Evolutionary conservation across 495 filamentous ascomycete species (phyloP).

Genomic region (Rhizodiscina lignyota): DNA sequence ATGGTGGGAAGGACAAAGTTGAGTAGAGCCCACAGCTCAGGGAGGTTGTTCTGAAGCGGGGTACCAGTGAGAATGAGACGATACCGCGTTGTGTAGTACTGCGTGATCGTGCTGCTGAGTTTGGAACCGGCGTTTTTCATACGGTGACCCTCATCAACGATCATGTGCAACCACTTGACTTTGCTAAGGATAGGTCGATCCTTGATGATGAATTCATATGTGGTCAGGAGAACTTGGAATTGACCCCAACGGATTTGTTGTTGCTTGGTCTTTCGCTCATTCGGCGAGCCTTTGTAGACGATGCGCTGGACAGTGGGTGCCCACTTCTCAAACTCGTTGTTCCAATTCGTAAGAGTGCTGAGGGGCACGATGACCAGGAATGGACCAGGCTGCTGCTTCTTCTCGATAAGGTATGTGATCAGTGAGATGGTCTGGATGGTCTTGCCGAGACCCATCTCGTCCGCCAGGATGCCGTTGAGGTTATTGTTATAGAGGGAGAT

Average conservation of each 20-base stretch:
- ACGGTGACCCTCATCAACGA: constrained; percentile 96
- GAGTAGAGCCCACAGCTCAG: constrained; percentile 90
- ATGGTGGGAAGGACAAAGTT: constrained; percentile 98
- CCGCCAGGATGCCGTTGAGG: constrained; percentile 92
- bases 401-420: constrained; percentile 91
- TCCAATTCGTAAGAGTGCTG: constrained; percentile 97
- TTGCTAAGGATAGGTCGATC: constrained; percentile 87
- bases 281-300: constrained; percentile 93
- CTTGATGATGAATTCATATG: constrained; percentile 99
- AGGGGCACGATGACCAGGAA: constrained; percentile 94
- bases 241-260: constrained; percentile 84
- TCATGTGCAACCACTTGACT: constrained; percentile 99
- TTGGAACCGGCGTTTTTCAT: constrained; percentile 99
- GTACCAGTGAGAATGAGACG: constrained; percentile 95
- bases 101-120: constrained; percentile 80
- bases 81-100: constrained; percentile 88
- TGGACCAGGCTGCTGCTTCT: constrained; percentile 80
- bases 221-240: constrained; percentile 93
- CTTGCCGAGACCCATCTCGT: constrained; percentile 99
- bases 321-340: constrained; percentile 97
- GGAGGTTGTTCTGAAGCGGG: constrained; percentile 90
- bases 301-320: constrained; percentile 70
- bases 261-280: constrained; percentile 75
- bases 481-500: constrained; percentile 99
- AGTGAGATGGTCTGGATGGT: constrained; percentile 98